phyloP scores from a whole-genome alignment of 148 eudicot genomes.

The Silene uniflora region DNA sequence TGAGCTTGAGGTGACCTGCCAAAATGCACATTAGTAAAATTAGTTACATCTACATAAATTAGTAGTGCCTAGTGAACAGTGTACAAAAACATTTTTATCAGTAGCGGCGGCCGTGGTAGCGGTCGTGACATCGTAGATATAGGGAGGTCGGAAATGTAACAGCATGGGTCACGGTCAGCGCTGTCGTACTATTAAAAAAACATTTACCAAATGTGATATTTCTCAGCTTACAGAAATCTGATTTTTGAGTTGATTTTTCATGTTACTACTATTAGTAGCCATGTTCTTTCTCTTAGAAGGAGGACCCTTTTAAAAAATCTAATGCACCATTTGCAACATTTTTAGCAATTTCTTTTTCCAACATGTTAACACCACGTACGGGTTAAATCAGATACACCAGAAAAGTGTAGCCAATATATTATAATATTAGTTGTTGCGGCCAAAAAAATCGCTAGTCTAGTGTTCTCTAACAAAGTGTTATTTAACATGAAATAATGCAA shows the following conservation, averaged over 20 bases:
- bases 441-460: too few species aligned
- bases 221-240: neutral
- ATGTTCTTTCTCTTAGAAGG: too few species aligned
- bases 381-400: neutral
- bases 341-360: too few species aligned
- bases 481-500: neutral
- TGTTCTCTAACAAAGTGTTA: neutral
- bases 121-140: neutral
- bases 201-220: neutral
- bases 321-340: too few species aligned
- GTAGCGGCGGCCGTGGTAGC: neutral
- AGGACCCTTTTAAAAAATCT: too few species aligned
- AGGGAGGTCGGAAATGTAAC: neutral
- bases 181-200: neutral
- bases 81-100: neutral
- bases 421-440: neutral
- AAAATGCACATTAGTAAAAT: conserved; percentile 14
- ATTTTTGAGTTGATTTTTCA: neutral
- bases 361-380: neutral
- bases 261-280: neutral
- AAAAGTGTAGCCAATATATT: too few species aligned
- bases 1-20: conserved; percentile 85
- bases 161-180: neutral
- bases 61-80: neutral
- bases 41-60: neutral